Conservation (phyloP, 2,329 filamentous ascomycete species). For the Fusarium pseudoanthophilum region DNA sequence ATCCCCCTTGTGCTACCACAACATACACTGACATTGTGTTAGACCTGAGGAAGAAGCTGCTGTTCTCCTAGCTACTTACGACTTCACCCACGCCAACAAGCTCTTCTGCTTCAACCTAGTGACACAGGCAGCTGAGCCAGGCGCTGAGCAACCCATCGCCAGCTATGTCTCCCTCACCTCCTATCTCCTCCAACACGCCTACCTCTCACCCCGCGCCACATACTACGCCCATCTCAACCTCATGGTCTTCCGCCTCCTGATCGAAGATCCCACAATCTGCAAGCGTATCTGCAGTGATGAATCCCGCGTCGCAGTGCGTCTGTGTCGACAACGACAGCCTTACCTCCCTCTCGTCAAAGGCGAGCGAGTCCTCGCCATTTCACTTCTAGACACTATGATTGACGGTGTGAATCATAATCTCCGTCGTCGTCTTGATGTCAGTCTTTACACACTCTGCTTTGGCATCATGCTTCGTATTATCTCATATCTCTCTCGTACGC, state of each 20-base stretch:
- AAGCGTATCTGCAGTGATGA: constrained; percentile 88
- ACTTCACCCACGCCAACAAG: constrained; percentile 95
- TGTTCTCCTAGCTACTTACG: constrained; percentile 86
- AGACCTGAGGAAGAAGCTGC: constrained; percentile 85
- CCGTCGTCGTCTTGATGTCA: constrained; percentile 82
- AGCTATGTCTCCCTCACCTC: constrained; percentile 89
- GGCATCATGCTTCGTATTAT: constrained; percentile 85
- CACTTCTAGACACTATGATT: constrained; percentile 85
- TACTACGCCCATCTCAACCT: constrained; percentile 88
- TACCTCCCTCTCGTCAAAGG: constrained; percentile 79
- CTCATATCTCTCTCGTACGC: constrained; percentile 83
- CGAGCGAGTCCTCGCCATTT: constrained; percentile 78
- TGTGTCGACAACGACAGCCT: constrained; percentile 90
- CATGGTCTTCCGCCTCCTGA: constrained; percentile 84
- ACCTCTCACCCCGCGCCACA: constrained; percentile 80
- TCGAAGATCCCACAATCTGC: constrained; percentile 85
- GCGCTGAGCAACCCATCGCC: constrained; percentile 78
- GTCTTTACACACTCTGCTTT: constrained; percentile 83
- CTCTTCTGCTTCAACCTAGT: constrained; percentile 90
- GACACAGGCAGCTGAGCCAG: constrained; percentile 68
- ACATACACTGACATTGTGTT: constrained; percentile 4
- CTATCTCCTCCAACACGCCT: constrained; percentile 92
- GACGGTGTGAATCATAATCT: constrained; percentile 96
- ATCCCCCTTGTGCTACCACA: background rate
- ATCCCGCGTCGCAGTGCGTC: constrained; percentile 76